Evolutionary conservation across 108 stramenopile genomes (phyloP).

Genomic region (Cyclotella atomus): DNA sequence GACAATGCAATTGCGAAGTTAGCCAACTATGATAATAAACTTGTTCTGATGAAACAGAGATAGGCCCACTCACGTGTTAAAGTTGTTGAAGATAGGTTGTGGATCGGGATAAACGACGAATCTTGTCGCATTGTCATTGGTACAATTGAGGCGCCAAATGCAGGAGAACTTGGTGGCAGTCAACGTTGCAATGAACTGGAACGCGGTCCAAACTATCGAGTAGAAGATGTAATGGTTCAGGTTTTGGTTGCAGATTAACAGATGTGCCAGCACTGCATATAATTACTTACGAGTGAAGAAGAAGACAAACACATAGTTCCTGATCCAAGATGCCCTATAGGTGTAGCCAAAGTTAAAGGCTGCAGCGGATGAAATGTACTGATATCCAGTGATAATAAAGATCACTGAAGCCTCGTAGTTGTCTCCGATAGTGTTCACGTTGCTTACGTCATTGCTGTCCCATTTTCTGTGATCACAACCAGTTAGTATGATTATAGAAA

Average conservation of each 20-base stretch:
- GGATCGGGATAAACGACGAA: slow-evolving; percentile 27
- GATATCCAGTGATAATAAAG: slow-evolving; percentile 65
- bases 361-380: slow-evolving; percentile 62
- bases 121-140: slow-evolving; percentile 56
- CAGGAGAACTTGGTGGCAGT: slow-evolving; percentile 58
- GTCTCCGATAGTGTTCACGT: slow-evolving; percentile 55
- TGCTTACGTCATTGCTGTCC: slow-evolving; percentile 52
- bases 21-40: neutral
- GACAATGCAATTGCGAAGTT: neutral
- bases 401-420: slow-evolving; percentile 59
- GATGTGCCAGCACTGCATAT: neutral
- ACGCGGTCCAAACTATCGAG: slow-evolving; percentile 26
- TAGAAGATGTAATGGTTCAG: slow-evolving; percentile 14
- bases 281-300: neutral
- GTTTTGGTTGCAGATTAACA: neutral
- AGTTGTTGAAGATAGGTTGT: slow-evolving; percentile 55
- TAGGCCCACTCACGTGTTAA: slow-evolving; percentile 43
- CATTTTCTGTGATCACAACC: slow-evolving; percentile 42
- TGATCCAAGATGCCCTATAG: slow-evolving; percentile 28
- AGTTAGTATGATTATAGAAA: neutral
- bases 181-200: slow-evolving; percentile 48
- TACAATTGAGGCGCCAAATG: slow-evolving; percentile 66
- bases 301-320: slow-evolving; percentile 59
- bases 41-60: neutral
- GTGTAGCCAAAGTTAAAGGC: slow-evolving; percentile 61